Evolutionary conservation across 257 asterid genomes (phyloP), one percentile per base, ranked within the genome.

Genomic region (Nicotiana undulata): DNA sequence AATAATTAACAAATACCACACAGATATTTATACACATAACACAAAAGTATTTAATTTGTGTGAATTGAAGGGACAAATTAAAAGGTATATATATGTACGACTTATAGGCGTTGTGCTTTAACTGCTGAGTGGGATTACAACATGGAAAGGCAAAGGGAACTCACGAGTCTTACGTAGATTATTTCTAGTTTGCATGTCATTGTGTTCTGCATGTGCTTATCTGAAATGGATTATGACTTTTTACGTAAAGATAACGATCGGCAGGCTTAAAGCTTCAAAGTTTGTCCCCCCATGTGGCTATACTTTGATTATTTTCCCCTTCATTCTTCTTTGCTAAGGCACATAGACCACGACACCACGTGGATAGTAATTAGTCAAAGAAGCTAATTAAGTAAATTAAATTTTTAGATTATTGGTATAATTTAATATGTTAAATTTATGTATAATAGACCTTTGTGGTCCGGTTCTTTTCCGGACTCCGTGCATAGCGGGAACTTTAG

Each of bases 281-380:
- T 75, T 37, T 53, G 79, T 75, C 68, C 68, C 68, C 80, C 79
- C 84, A 84, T 84, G 82, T 84, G 86, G 77, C 20, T 63, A 24
- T 2, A 49, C 80, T 77, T 76, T 31, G 53, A 37, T 18, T 53
- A 32, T 32, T 12, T 56, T 11, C 32, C 56, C 11, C 31, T 7
- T 34, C 24, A 44, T 1, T 44, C 77, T 70, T 70, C 77, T 44
- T 70, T 22, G 77, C 59, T 70, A 70, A 70, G 59, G 37, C 22
- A 70, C 22, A 70, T 44, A 20, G 22, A 32, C 37, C 34, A 70
- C 12, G 3, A 12, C 20, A n/a, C 58, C 34, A 22, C 46, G 3
- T 20, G 31, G 31, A 44, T 70, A 40, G 9, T 37, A 7, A 70
- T 70, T 70, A 70, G 77, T 40, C 58, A 20, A 70, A 40, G 55